A percentile compares a stretch with the other conserved stretches of the same genome.
These are phyloP conservation scores for Suillus sp. DNA, from an alignment of 768 basidiomycete species.

Conservation along the genomic window DNA sequence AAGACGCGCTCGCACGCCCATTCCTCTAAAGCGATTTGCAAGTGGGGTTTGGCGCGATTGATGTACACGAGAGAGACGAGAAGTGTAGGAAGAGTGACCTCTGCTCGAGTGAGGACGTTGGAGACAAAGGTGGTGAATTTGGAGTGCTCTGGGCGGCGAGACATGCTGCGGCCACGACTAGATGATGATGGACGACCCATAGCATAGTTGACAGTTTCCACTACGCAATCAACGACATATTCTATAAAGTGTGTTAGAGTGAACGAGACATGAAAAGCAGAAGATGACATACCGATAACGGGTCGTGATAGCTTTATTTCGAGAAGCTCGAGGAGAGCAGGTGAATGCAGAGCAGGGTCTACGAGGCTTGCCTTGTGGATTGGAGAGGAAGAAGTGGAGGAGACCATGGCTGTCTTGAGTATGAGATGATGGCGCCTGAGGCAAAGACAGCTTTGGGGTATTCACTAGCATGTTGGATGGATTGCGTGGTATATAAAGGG, in stretches of 20 bases:
- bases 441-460: slow-evolving; percentile 5
- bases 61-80: slow-evolving; percentile 77
- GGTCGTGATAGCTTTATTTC: slow-evolving; percentile 61
- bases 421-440: slow-evolving; percentile 11
- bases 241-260: slow-evolving; percentile 42
- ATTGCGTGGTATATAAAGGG: slow-evolving; percentile 34
- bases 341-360: slow-evolving; percentile 62
- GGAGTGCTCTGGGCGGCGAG: slow-evolving; percentile 52
- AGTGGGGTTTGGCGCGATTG: slow-evolving; percentile 72
- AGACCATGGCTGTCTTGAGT: slow-evolving; percentile 17
- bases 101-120: slow-evolving; percentile 71
- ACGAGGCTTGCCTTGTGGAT: slow-evolving; percentile 57
- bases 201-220: slow-evolving; percentile 76
- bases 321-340: slow-evolving; percentile 68
- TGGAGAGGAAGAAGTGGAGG: slow-evolving; percentile 27
- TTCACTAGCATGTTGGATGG: slow-evolving; percentile 16
- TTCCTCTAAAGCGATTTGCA: slow-evolving; percentile 79
- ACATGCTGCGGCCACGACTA: slow-evolving; percentile 46
- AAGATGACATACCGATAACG: slow-evolving; percentile 58
- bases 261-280: not conserved
- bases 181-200: slow-evolving; percentile 67
- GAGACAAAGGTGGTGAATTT: slow-evolving; percentile 67
- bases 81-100: slow-evolving; percentile 69
- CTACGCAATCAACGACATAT: slow-evolving; percentile 66
- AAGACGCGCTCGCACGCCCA: slow-evolving; percentile 92